These are phyloP conservation scores for Cytospora paraplurivora DNA, from an alignment of 2,329 filamentous ascomycete genomes.

Conservation along the genomic window DNA sequence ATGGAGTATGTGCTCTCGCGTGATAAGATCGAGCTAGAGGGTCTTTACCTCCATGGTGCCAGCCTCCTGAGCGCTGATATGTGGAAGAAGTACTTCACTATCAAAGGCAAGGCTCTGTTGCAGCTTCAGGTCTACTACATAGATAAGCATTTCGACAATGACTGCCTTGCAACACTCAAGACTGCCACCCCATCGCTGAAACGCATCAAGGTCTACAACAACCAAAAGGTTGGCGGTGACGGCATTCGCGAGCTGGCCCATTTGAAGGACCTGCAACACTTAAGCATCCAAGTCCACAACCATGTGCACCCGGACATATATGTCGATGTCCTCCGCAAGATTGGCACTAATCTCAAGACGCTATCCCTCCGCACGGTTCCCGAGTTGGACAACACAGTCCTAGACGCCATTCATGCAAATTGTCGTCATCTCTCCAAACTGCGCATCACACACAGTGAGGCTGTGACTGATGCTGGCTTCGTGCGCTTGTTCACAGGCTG, in stretches of 20 bases:
- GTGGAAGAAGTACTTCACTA: slow-evolving; percentile 71
- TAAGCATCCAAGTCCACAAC: slow-evolving; percentile 70
- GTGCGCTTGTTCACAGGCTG: slow-evolving; percentile 72
- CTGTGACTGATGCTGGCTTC: slow-evolving; percentile 75
- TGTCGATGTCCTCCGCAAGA: slow-evolving; percentile 58
- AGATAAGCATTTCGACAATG: slow-evolving; percentile 78
- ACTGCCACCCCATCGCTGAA: slow-evolving; percentile 67
- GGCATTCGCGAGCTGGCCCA: slow-evolving; percentile 67
- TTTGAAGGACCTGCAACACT: slow-evolving; percentile 67
- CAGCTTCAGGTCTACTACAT: slow-evolving; percentile 80
- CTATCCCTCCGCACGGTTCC: slow-evolving; percentile 74
- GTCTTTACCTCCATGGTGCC: slow-evolving; percentile 78
- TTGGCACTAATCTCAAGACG: slow-evolving; percentile 71
- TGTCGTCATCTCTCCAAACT: slow-evolving; percentile 74
- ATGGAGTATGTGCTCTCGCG: slow-evolving; percentile 80
- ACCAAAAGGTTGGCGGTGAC: slow-evolving; percentile 69
- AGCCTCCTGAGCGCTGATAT: slow-evolving; percentile 78
- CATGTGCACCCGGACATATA: slow-evolving; percentile 60
- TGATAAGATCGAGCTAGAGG: slow-evolving; percentile 66
- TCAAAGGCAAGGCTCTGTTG: slow-evolving; percentile 66
- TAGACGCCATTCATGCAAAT: slow-evolving; percentile 69
- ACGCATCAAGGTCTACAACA: slow-evolving; percentile 79
- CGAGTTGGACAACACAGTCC: slow-evolving; percentile 67
- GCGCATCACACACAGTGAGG: slow-evolving; percentile 76
- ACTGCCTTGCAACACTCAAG: slow-evolving; percentile 64